These are phyloP conservation scores for Vanderwaltozyma yarrowii DNA, from an alignment of 805 yeast genomes.

Conservation along the genomic window DNA sequence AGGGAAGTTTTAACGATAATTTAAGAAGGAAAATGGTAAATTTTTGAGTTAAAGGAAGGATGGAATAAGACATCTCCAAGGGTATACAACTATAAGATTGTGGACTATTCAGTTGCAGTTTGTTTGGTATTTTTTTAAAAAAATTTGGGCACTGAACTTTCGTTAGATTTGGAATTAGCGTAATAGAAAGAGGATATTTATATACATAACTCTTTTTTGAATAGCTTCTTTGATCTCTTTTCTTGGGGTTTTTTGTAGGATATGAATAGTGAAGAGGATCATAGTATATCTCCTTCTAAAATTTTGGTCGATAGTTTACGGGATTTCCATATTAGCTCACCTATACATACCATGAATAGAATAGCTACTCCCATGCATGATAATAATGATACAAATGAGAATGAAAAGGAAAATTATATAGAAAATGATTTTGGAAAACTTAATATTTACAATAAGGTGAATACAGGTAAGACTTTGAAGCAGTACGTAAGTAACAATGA, in stretches of 20 bases:
- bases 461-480: constrained; percentile 3
- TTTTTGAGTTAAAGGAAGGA: too few relatives aligned
- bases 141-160: too few relatives aligned
- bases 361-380: background rate
- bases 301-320: constrained; percentile 12
- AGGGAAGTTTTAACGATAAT: background rate
- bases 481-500: constrained; percentile 11
- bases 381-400: background rate
- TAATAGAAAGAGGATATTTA: too few relatives aligned
- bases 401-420: background rate
- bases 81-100: too few relatives aligned
- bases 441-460: background rate
- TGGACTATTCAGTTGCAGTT: too few relatives aligned
- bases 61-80: too few relatives aligned
- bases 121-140: too few relatives aligned
- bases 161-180: too few relatives aligned
- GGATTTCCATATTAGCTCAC: constrained; percentile 15
- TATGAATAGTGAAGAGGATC: background rate
- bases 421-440: background rate
- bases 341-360: background rate
- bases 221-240: too few relatives aligned
- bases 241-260: too few relatives aligned
- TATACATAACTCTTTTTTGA: too few relatives aligned
- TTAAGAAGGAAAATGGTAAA: too few relatives aligned
- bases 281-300: constrained; percentile 3